These are phyloP conservation scores for Hamamelis virginiana DNA, from an alignment of 164 flowering plant genomes.

Conservation along the genomic window DNA sequence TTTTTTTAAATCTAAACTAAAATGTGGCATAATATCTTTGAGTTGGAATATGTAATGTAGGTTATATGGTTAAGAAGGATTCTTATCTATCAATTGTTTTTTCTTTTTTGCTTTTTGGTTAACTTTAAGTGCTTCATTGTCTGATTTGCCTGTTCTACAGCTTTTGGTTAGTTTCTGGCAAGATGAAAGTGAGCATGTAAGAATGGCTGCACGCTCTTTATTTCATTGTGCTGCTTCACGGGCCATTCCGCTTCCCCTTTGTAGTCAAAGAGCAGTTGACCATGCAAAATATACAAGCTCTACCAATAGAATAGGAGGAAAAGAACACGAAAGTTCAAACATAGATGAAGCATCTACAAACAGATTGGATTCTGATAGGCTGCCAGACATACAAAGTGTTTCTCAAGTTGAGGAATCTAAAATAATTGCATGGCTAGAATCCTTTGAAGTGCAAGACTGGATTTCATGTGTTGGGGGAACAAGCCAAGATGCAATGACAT, in stretches of 20 bases:
- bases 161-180: constrained; percentile 96
- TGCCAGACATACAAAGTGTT: constrained; percentile 23
- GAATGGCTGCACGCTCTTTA: constrained; percentile 96
- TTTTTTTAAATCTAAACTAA: no score
- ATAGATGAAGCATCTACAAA: constrained; percentile 22
- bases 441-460: constrained; percentile 94
- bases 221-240: constrained; percentile 98
- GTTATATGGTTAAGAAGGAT: neutral
- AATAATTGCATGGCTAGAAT: constrained; percentile 78
- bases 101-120: neutral
- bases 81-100: neutral
- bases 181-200: constrained; percentile 88
- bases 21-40: no score
- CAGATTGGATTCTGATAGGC: constrained; percentile 15
- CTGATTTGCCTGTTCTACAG: constrained; percentile 39
- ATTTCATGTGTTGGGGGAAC: constrained; percentile 95
- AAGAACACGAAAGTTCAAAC: constrained; percentile 10
- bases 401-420: constrained; percentile 48
- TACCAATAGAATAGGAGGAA: constrained; percentile 23
- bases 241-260: constrained; percentile 78
- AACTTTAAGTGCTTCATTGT: constrained; percentile 1
- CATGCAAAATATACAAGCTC: constrained; percentile 23
- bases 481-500: constrained; percentile 95
- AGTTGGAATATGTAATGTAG: no score
- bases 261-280: constrained; percentile 38